Evolutionary conservation across 352 stramenopile species (phyloP).

Genomic region (Aphanomyces cochlioides): DNA sequence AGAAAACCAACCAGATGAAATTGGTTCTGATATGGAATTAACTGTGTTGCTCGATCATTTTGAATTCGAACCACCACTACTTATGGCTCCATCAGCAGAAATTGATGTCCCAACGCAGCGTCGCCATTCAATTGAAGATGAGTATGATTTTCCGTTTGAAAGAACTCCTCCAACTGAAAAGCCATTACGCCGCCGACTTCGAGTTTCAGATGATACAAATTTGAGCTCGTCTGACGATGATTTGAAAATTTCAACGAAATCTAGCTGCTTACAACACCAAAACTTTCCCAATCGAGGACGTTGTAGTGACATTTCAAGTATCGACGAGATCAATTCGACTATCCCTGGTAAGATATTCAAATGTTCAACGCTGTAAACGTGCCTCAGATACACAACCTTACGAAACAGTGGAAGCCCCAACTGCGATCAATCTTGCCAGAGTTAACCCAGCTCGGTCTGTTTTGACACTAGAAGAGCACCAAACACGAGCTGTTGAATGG

Average conservation of each 20-base stretch:
- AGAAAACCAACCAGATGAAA: not conserved
- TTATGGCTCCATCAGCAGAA: not conserved
- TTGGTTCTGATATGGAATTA: not conserved
- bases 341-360: too few species aligned
- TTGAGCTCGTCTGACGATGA: not conserved
- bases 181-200: constrained; percentile 1
- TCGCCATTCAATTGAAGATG: not conserved
- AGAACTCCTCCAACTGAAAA: not conserved
- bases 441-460: constrained; percentile 26
- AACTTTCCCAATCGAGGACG: too few species aligned
- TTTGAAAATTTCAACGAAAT: not conserved
- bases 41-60: constrained; percentile 20
- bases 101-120: constrained; percentile 5
- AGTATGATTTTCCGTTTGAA: not conserved
- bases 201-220: not conserved
- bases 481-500: constrained; percentile 84
- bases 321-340: not conserved
- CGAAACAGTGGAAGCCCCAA: not conserved
- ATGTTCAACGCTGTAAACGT: too few species aligned
- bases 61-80: not conserved
- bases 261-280: too few species aligned
- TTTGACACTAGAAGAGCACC: constrained; percentile 60
- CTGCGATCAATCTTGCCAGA: not conserved
- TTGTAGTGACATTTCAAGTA: constrained; percentile 16
- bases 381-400: not conserved